A percentile compares a stretch with the other conserved stretches of the same genome.
Conservation (phyloP, 441 rosid species). For the Eutrema salsugineum region DNA sequence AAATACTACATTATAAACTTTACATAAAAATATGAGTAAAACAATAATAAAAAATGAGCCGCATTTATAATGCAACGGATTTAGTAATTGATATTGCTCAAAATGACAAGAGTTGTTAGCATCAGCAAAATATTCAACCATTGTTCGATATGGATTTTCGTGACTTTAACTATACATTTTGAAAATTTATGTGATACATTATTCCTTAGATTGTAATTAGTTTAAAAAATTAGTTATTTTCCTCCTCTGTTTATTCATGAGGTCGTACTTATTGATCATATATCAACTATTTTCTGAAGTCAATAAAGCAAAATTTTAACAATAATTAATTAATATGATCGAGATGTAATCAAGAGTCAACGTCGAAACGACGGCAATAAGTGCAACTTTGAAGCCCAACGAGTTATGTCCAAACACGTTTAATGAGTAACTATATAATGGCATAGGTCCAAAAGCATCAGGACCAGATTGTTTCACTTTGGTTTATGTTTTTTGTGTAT, state of each 20-base stretch:
- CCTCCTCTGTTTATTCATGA: background rate
- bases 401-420: slow-evolving; percentile 28
- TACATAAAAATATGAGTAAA: no score
- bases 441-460: slow-evolving; percentile 28
- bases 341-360: slow-evolving; percentile 15
- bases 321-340: background rate
- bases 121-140: background rate
- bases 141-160: background rate
- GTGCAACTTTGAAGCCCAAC: slow-evolving; percentile 20
- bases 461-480: slow-evolving; percentile 21
- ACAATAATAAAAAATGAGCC: background rate
- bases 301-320: background rate
- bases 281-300: background rate
- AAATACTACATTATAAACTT: background rate
- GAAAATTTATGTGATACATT: background rate
- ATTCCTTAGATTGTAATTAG: background rate
- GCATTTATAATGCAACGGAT: background rate
- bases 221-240: background rate
- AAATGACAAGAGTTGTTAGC: background rate
- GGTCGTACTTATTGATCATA: background rate
- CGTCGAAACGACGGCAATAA: slow-evolving; percentile 12
- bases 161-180: background rate
- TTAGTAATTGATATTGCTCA: background rate
- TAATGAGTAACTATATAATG: background rate
- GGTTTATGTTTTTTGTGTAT: background rate